phyloP scores from a whole-genome alignment of 768 basidiomycete species.

The Boletus huronensis region DNA sequence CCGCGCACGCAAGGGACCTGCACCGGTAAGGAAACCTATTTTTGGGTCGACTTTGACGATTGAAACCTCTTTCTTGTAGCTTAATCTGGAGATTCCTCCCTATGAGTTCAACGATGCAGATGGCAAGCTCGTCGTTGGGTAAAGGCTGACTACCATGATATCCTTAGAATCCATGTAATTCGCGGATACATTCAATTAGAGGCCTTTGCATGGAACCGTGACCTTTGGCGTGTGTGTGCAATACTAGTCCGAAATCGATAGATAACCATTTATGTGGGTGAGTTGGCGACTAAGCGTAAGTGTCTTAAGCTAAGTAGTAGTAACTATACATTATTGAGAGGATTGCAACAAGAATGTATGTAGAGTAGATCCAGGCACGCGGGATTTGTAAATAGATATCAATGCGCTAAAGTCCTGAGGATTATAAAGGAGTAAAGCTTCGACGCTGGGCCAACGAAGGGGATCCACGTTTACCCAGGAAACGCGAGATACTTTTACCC shows the following conservation, averaged over 20 bases:
- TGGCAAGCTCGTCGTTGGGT: conserved; percentile 86
- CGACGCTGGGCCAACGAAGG: conserved; percentile 4
- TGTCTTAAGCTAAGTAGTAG: background rate
- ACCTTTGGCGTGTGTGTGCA: background rate
- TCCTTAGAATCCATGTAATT: conserved; percentile 19
- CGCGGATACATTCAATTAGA: conserved; percentile 25
- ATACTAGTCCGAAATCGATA: background rate
- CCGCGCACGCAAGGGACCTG: conserved; percentile 93
- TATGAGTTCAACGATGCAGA: conserved; percentile 88
- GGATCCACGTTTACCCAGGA: conserved; percentile 16
- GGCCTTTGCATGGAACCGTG: conserved; percentile 6
- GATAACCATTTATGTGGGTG: background rate
- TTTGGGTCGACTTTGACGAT: background rate
- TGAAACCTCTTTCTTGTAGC: conserved; percentile 38
- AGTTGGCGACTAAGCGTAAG: background rate
- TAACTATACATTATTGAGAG: background rate
- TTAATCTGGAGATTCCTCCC: conserved; percentile 91
- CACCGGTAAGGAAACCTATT: conserved; percentile 61
- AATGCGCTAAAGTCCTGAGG: background rate
- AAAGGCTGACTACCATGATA: conserved; percentile 14
- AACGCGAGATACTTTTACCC: conserved; percentile 19
- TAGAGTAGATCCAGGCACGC: background rate
- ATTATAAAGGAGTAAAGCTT: conserved; percentile 1
- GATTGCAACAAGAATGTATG: background rate
- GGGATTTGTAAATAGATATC: background rate